phyloP scores from a whole-genome alignment of 441 rosid species.

The Gossypium trilobum region DNA sequence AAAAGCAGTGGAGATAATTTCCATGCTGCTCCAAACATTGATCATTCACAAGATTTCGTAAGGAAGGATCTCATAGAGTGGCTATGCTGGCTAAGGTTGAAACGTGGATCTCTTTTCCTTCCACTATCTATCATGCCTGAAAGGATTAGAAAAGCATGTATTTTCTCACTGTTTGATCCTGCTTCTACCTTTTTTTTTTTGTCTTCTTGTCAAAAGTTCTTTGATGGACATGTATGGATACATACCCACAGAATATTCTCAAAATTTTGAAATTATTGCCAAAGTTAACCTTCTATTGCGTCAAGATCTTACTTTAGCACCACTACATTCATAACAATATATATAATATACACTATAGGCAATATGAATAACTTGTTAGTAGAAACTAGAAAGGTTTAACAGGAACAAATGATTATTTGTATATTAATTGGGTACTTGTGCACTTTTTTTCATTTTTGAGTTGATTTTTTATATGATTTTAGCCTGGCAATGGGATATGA shows the following conservation, averaged over 20 bases:
- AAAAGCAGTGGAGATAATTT: constrained; percentile 95
- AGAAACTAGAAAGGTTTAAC: background rate
- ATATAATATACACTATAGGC: too few species aligned
- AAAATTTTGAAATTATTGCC: background rate
- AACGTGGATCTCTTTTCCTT: constrained; percentile 15
- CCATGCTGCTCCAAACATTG: constrained; percentile 98
- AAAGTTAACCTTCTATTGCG: background rate
- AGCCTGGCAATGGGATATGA: too few species aligned
- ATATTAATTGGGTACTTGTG: background rate
- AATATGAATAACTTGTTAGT: too few species aligned
- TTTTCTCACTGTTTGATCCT: background rate
- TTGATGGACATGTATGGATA: background rate
- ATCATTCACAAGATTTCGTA: constrained; percentile 94
- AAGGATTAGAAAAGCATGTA: background rate
- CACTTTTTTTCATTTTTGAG: background rate
- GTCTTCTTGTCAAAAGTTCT: constrained; percentile 3
- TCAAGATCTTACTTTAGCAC: background rate
- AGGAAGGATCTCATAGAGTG: constrained; percentile 88
- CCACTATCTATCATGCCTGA: background rate
- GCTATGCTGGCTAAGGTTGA: constrained; percentile 84
- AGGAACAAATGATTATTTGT: background rate
- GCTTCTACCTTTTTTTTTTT: background rate
- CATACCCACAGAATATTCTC: background rate
- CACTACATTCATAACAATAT: too few species aligned
- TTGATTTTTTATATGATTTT: too few species aligned